Evolutionary conservation across 208 protist species (phyloP).

Genomic region (Endotrypanum monterogeii): DNA sequence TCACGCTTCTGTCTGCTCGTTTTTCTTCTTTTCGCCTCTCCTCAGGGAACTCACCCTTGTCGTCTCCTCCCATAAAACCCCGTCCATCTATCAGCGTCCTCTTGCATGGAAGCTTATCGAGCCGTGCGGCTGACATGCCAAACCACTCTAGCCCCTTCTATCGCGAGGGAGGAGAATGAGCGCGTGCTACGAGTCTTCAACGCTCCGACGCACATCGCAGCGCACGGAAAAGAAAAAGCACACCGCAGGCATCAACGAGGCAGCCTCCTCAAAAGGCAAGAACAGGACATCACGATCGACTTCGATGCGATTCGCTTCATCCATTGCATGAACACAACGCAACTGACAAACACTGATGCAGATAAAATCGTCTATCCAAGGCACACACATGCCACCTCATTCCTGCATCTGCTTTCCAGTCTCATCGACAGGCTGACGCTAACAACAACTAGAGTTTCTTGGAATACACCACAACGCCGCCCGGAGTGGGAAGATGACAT

Average conservation of each 20-base stretch:
- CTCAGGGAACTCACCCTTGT: not conserved
- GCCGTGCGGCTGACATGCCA: slow-evolving; percentile 13
- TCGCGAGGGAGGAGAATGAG: slow-evolving; percentile 14
- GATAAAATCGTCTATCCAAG: slow-evolving; percentile 48
- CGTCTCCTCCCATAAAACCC: too few relatives aligned
- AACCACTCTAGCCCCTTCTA: slow-evolving; percentile 18
- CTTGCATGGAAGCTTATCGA: slow-evolving; percentile 19
- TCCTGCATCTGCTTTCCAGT: slow-evolving; percentile 11
- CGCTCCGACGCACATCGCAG: slow-evolving; percentile 25
- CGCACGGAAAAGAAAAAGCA: not conserved
- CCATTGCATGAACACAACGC: slow-evolving; percentile 29
- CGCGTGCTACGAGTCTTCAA: slow-evolving; percentile 34
- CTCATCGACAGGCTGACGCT: slow-evolving; percentile 5
- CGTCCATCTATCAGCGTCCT: not conserved
- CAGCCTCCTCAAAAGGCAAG: slow-evolving; percentile 14
- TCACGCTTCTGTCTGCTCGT: too few relatives aligned
- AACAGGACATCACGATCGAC: not conserved
- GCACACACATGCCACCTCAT: slow-evolving; percentile 23
- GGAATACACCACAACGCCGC: slow-evolving; percentile 36
- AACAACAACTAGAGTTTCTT: slow-evolving; percentile 24
- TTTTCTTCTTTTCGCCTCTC: not conserved
- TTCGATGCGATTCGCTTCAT: slow-evolving; percentile 37
- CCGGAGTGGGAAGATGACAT: slow-evolving; percentile 64
- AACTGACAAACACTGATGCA: slow-evolving; percentile 52
- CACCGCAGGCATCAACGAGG: not conserved